Conservation (phyloP, 225 moss, liverwort and hornwort genomes). For the Polytrichum commune region DNA sequence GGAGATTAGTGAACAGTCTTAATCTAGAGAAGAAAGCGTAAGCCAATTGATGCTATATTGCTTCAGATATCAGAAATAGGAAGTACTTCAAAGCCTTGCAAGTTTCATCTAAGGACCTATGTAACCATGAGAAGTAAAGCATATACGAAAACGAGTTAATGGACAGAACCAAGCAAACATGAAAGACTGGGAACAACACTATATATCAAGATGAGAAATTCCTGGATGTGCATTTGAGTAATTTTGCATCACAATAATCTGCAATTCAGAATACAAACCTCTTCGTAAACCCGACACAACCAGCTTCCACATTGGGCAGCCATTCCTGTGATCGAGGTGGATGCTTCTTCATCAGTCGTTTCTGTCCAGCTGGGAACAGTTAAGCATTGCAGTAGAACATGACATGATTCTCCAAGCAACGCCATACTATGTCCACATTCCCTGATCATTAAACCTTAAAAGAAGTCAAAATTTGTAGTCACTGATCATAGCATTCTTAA, state of each 20-base stretch:
- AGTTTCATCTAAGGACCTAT: too few species aligned
- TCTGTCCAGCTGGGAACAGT: conserved; percentile 56
- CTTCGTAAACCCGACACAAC: conserved; percentile 92
- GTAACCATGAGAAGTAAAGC: too few species aligned
- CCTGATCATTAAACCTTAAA: conserved; percentile 35
- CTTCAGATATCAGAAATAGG: too few species aligned
- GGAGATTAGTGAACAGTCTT: too few species aligned
- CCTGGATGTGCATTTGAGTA: too few species aligned
- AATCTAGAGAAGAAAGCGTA: too few species aligned
- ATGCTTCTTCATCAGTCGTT: conserved; percentile 27
- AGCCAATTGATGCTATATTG: too few species aligned
- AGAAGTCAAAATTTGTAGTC: not conserved
- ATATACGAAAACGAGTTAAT: too few species aligned
- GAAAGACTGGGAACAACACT: too few species aligned
- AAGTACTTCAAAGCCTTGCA: too few species aligned
- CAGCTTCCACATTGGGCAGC: conserved; percentile 77
- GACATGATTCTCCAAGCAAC: conserved; percentile 81
- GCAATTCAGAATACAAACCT: conserved; percentile 38
- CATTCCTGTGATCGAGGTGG: conserved; percentile 35
- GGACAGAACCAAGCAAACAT: too few species aligned
- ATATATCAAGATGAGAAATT: too few species aligned
- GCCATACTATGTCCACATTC: conserved; percentile 89
- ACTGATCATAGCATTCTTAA: not conserved
- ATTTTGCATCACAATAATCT: not conserved
- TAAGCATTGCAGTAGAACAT: conserved; percentile 72